Percentiles rank a stretch among this genome's conserved stretches.
These are phyloP conservation scores for Acacia melanoxylon DNA, from an alignment of 306 rosid genomes.

Conservation along the genomic window DNA sequence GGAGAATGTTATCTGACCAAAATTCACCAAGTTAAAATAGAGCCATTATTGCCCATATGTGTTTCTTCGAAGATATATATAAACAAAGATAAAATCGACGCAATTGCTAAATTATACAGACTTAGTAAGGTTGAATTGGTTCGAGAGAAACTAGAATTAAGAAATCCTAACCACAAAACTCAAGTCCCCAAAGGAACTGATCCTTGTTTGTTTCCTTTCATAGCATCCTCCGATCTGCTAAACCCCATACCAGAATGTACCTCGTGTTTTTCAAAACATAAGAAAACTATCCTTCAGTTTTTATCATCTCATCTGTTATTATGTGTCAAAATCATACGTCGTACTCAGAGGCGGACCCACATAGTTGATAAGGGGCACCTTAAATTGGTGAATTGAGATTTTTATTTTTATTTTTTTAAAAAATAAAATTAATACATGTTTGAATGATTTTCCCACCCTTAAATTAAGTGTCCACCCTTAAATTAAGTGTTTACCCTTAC, in stretches of 20 bases:
- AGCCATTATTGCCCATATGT: neutral
- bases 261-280: neutral
- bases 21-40: neutral
- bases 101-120: neutral
- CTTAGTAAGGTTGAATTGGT: constrained; percentile 21
- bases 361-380: too few species aligned
- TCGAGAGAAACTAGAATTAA: neutral
- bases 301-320: neutral
- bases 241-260: neutral
- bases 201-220: constrained; percentile 26
- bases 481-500: too few species aligned
- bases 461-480: too few species aligned
- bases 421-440: too few species aligned
- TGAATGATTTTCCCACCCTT: too few species aligned
- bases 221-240: neutral
- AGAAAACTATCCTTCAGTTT: neutral
- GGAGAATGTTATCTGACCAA: constrained; percentile 9
- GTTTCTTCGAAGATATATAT: neutral
- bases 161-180: constrained; percentile 44
- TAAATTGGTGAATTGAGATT: too few species aligned
- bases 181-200: constrained; percentile 36
- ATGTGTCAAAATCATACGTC: neutral
- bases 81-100: too few species aligned
- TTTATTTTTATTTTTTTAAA: too few species aligned
- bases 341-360: too few species aligned